Evolutionary conservation across 345 rosid genomes (phyloP).

Genomic region (Geranium rotundifolium): DNA sequence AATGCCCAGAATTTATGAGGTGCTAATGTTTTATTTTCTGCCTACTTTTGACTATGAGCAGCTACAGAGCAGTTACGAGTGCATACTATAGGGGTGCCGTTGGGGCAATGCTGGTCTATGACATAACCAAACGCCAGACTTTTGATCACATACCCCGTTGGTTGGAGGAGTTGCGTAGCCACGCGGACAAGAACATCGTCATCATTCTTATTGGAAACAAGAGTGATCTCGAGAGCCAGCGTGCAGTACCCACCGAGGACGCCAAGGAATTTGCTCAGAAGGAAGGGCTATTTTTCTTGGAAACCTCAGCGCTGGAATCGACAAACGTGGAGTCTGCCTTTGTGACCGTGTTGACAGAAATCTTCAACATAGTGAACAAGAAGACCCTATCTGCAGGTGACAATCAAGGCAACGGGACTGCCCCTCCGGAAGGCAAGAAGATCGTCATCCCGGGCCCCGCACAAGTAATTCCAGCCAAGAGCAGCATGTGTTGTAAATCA

Average conservation of each 20-base stretch:
- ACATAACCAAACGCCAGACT: constrained; percentile 15
- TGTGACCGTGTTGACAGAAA: constrained; percentile 13
- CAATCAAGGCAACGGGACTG: constrained; percentile 9
- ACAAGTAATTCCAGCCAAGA: constrained; percentile 9
- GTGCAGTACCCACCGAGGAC: constrained; percentile 16
- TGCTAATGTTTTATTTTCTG: background rate
- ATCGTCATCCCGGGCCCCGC: constrained; percentile 13
- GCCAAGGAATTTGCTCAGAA: constrained; percentile 19
- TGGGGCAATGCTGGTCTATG: constrained; percentile 10
- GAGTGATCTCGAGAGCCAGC: constrained; percentile 14
- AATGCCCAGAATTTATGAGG: too few relatives aligned
- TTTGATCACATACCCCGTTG: constrained; percentile 20
- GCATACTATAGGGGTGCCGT: constrained; percentile 25
- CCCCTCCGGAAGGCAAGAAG: constrained; percentile 9
- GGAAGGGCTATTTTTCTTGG: constrained; percentile 20
- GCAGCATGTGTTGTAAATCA: constrained; percentile 9
- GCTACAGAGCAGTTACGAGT: constrained; percentile 22
- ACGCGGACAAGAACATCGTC: constrained; percentile 21
- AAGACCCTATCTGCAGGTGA: constrained; percentile 14
- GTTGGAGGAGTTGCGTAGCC: constrained; percentile 20
- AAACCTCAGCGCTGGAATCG: constrained; percentile 21
- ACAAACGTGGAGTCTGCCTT: constrained; percentile 21
- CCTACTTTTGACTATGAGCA: background rate
- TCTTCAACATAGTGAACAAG: constrained; percentile 16
- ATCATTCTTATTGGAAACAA: constrained; percentile 21